Evolutionary conservation across 1,284 basidiomycete species (phyloP), one percentile per base, ranked within the genome.

Genomic region (Schizophyllum amplum): DNA sequence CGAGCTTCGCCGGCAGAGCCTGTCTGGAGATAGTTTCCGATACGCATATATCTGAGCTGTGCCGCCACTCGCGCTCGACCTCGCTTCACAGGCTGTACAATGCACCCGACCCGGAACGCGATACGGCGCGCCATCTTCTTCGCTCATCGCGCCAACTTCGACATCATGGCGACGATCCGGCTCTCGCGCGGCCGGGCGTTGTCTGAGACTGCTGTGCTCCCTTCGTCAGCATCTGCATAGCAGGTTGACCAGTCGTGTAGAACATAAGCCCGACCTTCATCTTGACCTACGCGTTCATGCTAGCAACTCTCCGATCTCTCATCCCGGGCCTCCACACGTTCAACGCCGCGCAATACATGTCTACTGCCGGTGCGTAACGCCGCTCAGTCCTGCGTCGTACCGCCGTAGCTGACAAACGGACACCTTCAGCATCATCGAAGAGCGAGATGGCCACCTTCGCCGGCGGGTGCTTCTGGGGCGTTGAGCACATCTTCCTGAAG

Each of bases 401-500:
- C n/a, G n/a, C n/a, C n/a, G n/a, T n/a, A n/a, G n/a, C n/a, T n/a
- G n/a, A n/a, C n/a, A n/a, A n/a, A n/a, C n/a, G n/a, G n/a, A 46
- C 42, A 9, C 48, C 24, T 20, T 11, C 54, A 51, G 51, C 59
- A 13, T 42, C 60, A 20, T 53, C 62, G 9, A 54, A 67, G 9
- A 66, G 78, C n/a, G 82, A 89, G 66, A 72, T 83, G 52, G 88
- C 89, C 1, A 90, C 83, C 0, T 94, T 94, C 65, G 90, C 90
- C 4, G 79, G 83, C 1, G 91, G 81, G n/a, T 91, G 88, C 67
- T 83, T 84, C 65, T 93, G 91, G 91, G 91, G 91, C 33, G 87
- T 87, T 24, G 90, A 93, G 62, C 90, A 94, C 67, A 88, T 93
- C 65, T 93, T 93, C 71, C 70, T 91, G 58, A 89, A 91, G 72